A percentile compares a stretch with the other conserved stretches of the same genome.
Evolutionary conservation across 176 grass and related monocot species (phyloP).

Genomic region (Thinopyrum elongatum): DNA sequence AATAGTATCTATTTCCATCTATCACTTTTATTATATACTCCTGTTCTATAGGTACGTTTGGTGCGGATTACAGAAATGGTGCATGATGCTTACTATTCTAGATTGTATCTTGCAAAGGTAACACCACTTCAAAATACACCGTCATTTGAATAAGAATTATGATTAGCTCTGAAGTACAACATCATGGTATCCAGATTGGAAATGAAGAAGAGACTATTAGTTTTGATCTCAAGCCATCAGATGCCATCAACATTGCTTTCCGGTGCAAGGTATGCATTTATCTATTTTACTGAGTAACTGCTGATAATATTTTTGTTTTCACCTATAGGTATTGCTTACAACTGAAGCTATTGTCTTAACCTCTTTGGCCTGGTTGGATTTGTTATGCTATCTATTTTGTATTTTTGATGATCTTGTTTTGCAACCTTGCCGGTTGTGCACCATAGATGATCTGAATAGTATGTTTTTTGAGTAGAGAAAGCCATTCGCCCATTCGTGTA

Average conservation of each 20-base stretch:
- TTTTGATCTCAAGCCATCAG: constrained; percentile 84
- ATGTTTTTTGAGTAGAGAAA: neutral
- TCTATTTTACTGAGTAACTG: neutral
- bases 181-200: constrained; percentile 45
- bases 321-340: neutral
- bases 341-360: neutral
- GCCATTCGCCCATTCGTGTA: too few species aligned
- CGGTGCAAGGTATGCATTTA: constrained; percentile 84
- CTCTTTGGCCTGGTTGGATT: neutral
- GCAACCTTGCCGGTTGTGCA: neutral
- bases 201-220: constrained; percentile 68
- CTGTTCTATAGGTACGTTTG: constrained; percentile 67
- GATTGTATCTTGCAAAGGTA: constrained; percentile 88
- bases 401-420: neutral
- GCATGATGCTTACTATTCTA: constrained; percentile 76
- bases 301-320: neutral
- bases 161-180: constrained; percentile 8
- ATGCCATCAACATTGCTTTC: constrained; percentile 99
- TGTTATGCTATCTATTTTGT: neutral
- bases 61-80: constrained; percentile 92
- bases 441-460: neutral
- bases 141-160: constrained; percentile 1
- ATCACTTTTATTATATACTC: neutral
- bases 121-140: constrained; percentile 2
- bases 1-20: constrained; percentile 9